Evolutionary conservation across 1,284 basidiomycete genomes (phyloP).

Genomic region (Ustilago shanxiensis): DNA sequence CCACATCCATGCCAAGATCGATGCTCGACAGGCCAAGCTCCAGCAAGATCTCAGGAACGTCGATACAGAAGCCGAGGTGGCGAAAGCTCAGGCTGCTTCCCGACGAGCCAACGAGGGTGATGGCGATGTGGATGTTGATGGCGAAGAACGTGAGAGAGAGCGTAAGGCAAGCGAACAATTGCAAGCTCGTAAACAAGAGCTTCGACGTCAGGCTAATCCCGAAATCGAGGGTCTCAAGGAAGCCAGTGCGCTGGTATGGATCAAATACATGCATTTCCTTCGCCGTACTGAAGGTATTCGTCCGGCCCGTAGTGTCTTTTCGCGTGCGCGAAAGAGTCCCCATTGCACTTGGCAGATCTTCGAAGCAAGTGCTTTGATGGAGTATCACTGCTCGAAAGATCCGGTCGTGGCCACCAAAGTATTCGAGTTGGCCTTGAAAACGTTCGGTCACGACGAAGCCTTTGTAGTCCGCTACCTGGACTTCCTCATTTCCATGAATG

Average conservation of each 20-base stretch:
- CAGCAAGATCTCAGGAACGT: slow-evolving; percentile 72
- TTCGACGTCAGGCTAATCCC: slow-evolving; percentile 66
- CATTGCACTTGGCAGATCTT: slow-evolving; percentile 92
- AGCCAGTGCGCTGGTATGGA: slow-evolving; percentile 75
- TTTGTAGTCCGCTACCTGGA: slow-evolving; percentile 90
- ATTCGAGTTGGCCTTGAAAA: slow-evolving; percentile 92
- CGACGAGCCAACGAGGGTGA: slow-evolving; percentile 68
- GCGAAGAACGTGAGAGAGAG: slow-evolving; percentile 74
- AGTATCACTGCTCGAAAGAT: slow-evolving; percentile 93
- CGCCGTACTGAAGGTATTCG: slow-evolving; percentile 86
- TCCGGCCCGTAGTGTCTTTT: slow-evolving; percentile 83
- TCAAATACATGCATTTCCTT: slow-evolving; percentile 93
- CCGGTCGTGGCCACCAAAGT: slow-evolving; percentile 87
- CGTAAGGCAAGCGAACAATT: slow-evolving; percentile 73
- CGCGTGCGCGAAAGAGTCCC: slow-evolving; percentile 84
- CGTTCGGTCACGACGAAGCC: slow-evolving; percentile 80
- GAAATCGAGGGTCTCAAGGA: slow-evolving; percentile 73
- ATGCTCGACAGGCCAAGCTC: slow-evolving; percentile 76
- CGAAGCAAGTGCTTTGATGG: slow-evolving; percentile 89
- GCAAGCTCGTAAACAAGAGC: slow-evolving; percentile 69
- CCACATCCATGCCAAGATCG: slow-evolving; percentile 79
- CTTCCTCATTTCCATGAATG: slow-evolving; percentile 94
- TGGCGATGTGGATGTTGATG: slow-evolving; percentile 71
- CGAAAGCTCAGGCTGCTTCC: slow-evolving; percentile 49
- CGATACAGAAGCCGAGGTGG: slow-evolving; percentile 63